Evolutionary conservation across 2,329 filamentous ascomycete species (phyloP), one percentile per base, ranked within the genome.

Genomic region (Elsinoe necatrix): DNA sequence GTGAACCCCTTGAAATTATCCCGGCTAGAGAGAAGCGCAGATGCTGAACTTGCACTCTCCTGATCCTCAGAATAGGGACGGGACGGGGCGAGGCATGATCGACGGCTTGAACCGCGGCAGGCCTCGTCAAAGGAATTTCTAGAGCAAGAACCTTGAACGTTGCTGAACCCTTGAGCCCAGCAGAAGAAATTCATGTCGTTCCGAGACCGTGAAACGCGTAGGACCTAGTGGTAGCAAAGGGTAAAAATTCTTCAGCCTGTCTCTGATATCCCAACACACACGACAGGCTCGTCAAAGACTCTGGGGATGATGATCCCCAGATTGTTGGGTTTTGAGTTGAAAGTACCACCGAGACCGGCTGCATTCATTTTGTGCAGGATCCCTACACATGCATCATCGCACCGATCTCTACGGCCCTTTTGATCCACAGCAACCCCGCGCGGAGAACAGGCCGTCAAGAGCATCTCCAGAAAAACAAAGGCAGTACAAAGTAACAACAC

Each of bases 401-500:
- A 39, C 34, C 48, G 48, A 52, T 52, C 18, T 12, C 20, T 11
- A 52, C 18, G 4, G 18, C 48, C n/a, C 48, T 45, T 29, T 52
- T 37, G 48, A 52, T 52, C 48, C 48, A 52, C 48, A 35, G 21
- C 39, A 31, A 39, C 31, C 48, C 48, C 48, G 48, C 48, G 48
- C 20, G 48, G 48, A 52, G 31, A 39, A 35, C 31, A n/a, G 11
- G 14, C 16, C 25, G 25, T 31, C 45, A 50, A 16, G 16, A 20
- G n/a, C 34, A 31, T 18, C 45, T 50, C 16, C n/a, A 45, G 20
- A n/a, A n/a, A 45, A 25, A 23, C 4, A 1, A 18, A 25, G 2
- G 11, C 16, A 45, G 16, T 12, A 12, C 8, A 4, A 9, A 14
- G 34, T 14, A 37, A 11, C 9, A n/a, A 37, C 14, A 12, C 5